phyloP scores from a whole-genome alignment of 306 rosid species.

The Lathyrus tuberosus region DNA sequence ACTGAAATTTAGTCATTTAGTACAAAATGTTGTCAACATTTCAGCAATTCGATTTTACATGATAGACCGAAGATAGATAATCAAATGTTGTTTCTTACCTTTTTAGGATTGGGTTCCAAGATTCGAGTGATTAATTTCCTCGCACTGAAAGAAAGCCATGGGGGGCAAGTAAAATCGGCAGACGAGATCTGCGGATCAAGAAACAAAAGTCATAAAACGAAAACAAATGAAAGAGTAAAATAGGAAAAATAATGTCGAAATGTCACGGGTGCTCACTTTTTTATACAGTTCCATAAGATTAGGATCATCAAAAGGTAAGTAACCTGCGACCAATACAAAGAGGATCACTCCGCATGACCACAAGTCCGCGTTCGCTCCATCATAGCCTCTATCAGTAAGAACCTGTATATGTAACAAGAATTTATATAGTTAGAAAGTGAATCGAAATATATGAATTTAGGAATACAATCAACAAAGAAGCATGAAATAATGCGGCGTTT shows the following conservation, averaged over 20 bases:
- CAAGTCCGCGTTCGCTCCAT: slow-evolving; percentile 93
- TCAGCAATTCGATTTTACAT: slow-evolving; percentile 12
- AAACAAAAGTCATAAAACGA: slow-evolving; percentile 38
- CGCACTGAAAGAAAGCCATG: slow-evolving; percentile 92
- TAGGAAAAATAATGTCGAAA: slow-evolving; percentile 25
- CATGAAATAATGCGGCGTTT: slow-evolving; percentile 25
- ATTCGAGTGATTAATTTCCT: slow-evolving; percentile 86
- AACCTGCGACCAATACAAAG: slow-evolving; percentile 97
- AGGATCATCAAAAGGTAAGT: slow-evolving; percentile 95
- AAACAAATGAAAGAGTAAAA: slow-evolving; percentile 31
- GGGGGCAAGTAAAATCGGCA: slow-evolving; percentile 90
- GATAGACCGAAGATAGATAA: slow-evolving; percentile 19
- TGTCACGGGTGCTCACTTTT: slow-evolving; percentile 71
- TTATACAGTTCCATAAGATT: slow-evolving; percentile 85
- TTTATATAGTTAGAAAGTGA: slow-evolving; percentile 32
- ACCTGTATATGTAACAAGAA: slow-evolving; percentile 55
- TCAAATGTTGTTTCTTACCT: slow-evolving; percentile 58
- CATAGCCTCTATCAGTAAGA: slow-evolving; percentile 92
- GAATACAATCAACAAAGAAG: slow-evolving; percentile 10
- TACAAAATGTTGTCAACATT: background rate
- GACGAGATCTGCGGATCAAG: slow-evolving; percentile 78
- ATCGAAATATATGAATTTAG: background rate
- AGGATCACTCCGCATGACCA: slow-evolving; percentile 99
- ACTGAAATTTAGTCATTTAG: slow-evolving; percentile 17
- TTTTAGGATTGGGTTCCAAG: slow-evolving; percentile 91